These are phyloP conservation scores for Thuja plicata DNA, from an alignment of 83 land plant genomes.

Conservation along the genomic window DNA sequence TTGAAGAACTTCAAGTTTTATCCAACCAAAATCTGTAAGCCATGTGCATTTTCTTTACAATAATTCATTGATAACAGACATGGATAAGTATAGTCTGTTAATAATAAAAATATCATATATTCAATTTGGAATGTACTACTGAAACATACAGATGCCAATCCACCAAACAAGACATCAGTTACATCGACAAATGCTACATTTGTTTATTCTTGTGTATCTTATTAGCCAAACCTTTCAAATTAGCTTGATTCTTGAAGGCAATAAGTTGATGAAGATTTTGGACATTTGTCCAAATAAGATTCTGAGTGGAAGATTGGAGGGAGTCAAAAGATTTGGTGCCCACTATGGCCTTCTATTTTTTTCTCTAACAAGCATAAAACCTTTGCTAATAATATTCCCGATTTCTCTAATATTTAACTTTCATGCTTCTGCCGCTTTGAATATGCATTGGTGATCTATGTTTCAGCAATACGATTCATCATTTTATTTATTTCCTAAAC, in stretches of 20 bases:
- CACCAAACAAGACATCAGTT: neutral
- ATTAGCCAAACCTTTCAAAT: neutral
- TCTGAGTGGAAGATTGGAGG: neutral
- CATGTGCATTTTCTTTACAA: neutral
- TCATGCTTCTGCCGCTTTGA: neutral
- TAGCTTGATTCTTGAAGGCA: neutral
- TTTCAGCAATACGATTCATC: too few relatives aligned
- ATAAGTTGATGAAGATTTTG: neutral
- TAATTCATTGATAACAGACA: neutral
- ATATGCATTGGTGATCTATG: neutral
- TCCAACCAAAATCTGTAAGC: neutral
- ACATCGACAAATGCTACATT: neutral
- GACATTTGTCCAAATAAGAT: neutral
- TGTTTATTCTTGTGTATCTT: neutral
- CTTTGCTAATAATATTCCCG: neutral
- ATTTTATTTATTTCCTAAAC: too few relatives aligned
- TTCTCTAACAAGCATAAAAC: neutral
- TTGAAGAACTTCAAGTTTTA: neutral
- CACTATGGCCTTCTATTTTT: neutral
- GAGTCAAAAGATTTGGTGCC: neutral
- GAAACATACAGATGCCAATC: neutral
- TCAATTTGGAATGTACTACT: neutral
- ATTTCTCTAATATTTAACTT: neutral
- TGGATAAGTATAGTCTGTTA: neutral
- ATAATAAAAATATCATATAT: neutral